Evolutionary conservation across 179 eudicot species (phyloP).

Genomic region (Beta corolliflora): DNA sequence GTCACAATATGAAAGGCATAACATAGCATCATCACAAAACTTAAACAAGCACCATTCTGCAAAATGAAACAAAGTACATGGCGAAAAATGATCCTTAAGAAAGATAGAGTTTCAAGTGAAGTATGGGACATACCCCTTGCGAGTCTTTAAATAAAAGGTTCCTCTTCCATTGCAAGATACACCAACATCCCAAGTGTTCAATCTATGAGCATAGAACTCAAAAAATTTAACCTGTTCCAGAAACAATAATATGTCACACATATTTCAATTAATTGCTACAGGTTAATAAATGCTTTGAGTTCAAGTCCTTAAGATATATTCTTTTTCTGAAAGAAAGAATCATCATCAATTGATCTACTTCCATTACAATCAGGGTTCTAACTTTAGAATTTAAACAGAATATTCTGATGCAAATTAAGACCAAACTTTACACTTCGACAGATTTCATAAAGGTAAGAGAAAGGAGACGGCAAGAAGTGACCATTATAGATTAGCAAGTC

Average conservation of each 20-base stretch:
- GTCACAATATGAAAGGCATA: not conserved
- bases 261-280: not conserved
- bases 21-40: not conserved
- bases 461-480: not conserved
- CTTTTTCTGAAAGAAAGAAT: not conserved
- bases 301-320: not conserved
- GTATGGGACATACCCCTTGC: conserved; percentile 57
- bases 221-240: conserved; percentile 75
- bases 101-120: not conserved
- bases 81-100: not conserved
- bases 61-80: conserved; percentile 3
- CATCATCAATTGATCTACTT: not conserved
- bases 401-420: not conserved
- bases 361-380: not conserved
- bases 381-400: not conserved
- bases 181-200: conserved; percentile 88
- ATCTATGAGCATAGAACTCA: conserved; percentile 82
- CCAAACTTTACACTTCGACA: not conserved
- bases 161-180: conserved; percentile 79
- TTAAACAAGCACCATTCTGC: not conserved
- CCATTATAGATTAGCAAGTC: not conserved
- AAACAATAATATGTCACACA: conserved; percentile 8
- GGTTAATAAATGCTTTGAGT: not conserved
- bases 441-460: not conserved
- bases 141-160: conserved; percentile 70